A percentile compares a stretch with the other conserved stretches of the same genome.
Conservation (phyloP, 352 stramenopile genomes). For the Sclerospora graminicola region DNA sequence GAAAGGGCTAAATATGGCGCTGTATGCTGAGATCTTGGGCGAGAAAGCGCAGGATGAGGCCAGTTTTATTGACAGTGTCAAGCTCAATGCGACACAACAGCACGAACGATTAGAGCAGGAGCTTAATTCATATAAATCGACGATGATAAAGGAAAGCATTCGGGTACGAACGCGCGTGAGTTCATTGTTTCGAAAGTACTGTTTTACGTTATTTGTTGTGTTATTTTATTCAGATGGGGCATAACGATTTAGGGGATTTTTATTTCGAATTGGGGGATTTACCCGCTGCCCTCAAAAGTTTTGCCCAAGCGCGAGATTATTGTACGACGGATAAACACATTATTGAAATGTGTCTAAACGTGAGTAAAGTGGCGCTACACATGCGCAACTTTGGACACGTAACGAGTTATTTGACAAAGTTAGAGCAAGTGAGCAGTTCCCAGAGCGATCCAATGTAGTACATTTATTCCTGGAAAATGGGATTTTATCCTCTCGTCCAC, state of each 20-base stretch:
- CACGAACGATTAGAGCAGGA: conserved; percentile 82
- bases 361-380: conserved; percentile 82
- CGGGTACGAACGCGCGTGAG: conserved; percentile 25
- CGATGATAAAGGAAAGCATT: conserved; percentile 89
- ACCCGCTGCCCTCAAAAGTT: conserved; percentile 69
- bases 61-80: conserved; percentile 50
- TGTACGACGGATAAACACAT: conserved; percentile 87
- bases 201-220: neutral
- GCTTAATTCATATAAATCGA: conserved; percentile 87
- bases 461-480: neutral
- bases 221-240: conserved; percentile 41
- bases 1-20: conserved; percentile 51
- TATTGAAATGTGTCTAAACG: conserved; percentile 85
- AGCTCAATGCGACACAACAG: conserved; percentile 49
- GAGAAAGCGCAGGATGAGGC: conserved; percentile 30
- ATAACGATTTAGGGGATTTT: conserved; percentile 83
- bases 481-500: neutral
- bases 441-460: conserved; percentile 64
- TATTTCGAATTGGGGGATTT: conserved; percentile 81
- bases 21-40: conserved; percentile 53
- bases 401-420: conserved; percentile 81
- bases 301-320: conserved; percentile 81
- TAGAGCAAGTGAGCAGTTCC: conserved; percentile 63
- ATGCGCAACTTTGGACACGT: conserved; percentile 82
- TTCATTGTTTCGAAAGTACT: neutral